A percentile compares a stretch with the other conserved stretches of the same genome.
phyloP scores from a whole-genome alignment of 768 basidiomycete species.

The Lentinula boryana region DNA sequence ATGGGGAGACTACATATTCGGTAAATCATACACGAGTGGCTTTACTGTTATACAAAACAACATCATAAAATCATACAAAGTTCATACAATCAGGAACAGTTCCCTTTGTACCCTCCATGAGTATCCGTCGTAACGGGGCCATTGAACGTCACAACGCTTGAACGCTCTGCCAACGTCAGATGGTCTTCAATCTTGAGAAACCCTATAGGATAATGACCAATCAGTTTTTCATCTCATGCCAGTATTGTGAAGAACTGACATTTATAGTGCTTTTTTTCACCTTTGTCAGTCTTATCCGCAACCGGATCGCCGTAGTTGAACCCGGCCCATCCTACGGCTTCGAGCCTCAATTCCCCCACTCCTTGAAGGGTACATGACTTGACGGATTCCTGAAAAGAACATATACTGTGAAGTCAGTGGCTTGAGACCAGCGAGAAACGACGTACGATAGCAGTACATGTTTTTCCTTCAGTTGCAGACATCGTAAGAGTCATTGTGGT shows the following conservation, averaged over 20 bases:
- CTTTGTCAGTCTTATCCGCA: background rate
- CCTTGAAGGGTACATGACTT: conserved; percentile 87
- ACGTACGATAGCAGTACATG: background rate
- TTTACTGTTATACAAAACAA: too few species aligned
- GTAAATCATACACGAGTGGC: too few species aligned
- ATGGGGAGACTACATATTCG: too few species aligned
- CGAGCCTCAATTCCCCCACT: conserved; percentile 69
- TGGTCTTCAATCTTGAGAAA: background rate
- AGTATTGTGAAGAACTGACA: conserved; percentile 65
- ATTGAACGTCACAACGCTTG: conserved; percentile 91
- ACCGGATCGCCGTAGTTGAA: conserved; percentile 18
- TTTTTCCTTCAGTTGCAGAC: background rate
- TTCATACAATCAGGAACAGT: background rate
- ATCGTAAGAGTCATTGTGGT: background rate
- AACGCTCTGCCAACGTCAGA: conserved; percentile 77
- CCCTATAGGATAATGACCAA: background rate
- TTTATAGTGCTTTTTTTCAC: conserved; percentile 22
- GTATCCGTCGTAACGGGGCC: conserved; percentile 44
- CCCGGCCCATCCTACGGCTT: conserved; percentile 74
- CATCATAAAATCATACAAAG: too few species aligned
- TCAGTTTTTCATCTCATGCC: conserved; percentile 72
- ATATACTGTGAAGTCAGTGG: conserved; percentile 67
- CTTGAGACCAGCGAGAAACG: background rate
- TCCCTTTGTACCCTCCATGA: conserved; percentile 86
- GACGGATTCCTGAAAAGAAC: conserved; percentile 80